Percentiles rank a stretch among this genome's conserved stretches.
These are phyloP conservation scores for Globisporangium spinosum DNA, from an alignment of 352 stramenopile genomes.

Conservation along the genomic window DNA sequence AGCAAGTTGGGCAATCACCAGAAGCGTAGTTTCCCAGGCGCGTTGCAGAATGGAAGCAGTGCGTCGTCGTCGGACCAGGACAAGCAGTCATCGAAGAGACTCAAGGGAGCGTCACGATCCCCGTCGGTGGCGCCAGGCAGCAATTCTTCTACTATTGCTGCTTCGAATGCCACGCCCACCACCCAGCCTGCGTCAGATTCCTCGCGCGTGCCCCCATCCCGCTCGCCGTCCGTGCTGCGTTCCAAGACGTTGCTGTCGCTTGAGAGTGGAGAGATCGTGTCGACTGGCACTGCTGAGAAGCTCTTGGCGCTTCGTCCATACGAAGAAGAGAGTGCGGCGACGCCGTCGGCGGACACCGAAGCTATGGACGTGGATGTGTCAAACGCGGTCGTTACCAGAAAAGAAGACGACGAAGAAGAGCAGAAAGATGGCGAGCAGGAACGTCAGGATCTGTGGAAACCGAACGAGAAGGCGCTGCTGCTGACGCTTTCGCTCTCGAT, in stretches of 20 bases:
- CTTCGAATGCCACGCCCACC: background rate
- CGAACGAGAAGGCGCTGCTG: constrained; percentile 47
- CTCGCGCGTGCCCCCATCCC: constrained; percentile 32
- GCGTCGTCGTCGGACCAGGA: constrained; percentile 17
- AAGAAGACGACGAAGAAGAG: constrained; percentile 14
- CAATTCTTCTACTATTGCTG: background rate
- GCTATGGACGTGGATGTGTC: constrained; percentile 31
- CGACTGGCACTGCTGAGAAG: constrained; percentile 37
- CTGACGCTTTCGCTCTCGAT: constrained; percentile 44
- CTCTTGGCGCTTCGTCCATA: constrained; percentile 41
- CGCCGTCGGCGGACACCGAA: constrained; percentile 2
- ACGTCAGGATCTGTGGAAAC: constrained; percentile 43
- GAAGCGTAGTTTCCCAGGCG: constrained; percentile 19
- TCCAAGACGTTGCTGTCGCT: constrained; percentile 6
- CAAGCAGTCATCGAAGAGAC: constrained; percentile 29
- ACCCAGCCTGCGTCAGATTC: constrained; percentile 14
- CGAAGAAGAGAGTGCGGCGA: constrained; percentile 15
- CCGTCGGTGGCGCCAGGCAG: constrained; percentile 26
- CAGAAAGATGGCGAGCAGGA: background rate
- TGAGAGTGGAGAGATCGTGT: constrained; percentile 43
- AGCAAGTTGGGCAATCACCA: constrained; percentile 26
- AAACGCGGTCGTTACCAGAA: constrained; percentile 9
- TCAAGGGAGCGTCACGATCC: constrained; percentile 36
- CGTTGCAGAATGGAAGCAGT: constrained; percentile 15
- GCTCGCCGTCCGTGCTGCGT: constrained; percentile 46